phyloP scores from a whole-genome alignment of 23 red algal species.

The Gracilaria caudata region DNA sequence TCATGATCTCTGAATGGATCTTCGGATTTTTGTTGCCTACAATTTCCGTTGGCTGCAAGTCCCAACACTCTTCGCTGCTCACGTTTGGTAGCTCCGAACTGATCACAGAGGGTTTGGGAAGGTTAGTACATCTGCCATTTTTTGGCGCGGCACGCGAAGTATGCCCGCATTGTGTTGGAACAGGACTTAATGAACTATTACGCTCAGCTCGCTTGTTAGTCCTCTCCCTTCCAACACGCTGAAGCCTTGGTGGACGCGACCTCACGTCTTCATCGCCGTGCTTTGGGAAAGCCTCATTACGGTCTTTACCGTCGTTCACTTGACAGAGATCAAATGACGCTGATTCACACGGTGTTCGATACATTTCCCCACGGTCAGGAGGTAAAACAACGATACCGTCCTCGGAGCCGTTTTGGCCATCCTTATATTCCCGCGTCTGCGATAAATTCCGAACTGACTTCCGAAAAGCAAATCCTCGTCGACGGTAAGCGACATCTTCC shows the following conservation, averaged over 20 bases:
- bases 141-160: not conserved
- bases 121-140: not conserved
- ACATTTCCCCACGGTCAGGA: not conserved
- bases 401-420: not conserved
- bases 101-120: not conserved
- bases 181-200: not conserved
- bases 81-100: not conserved
- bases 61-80: not conserved
- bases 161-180: not conserved
- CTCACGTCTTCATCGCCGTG: not conserved
- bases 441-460: not conserved
- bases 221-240: not conserved
- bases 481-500: not conserved
- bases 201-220: not conserved
- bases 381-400: not conserved
- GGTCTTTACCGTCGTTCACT: not conserved
- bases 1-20: not conserved
- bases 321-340: not conserved
- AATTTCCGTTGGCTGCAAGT: not conserved
- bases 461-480: constrained; percentile 1
- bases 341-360: not conserved
- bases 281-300: not conserved
- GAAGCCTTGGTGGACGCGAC: not conserved
- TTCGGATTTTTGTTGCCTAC: not conserved
- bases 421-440: not conserved